Evolutionary conservation across 2,329 filamentous ascomycete genomes (phyloP), one percentile per base, ranked within the genome.

Genomic region (Pseudocercospora cruenta): DNA sequence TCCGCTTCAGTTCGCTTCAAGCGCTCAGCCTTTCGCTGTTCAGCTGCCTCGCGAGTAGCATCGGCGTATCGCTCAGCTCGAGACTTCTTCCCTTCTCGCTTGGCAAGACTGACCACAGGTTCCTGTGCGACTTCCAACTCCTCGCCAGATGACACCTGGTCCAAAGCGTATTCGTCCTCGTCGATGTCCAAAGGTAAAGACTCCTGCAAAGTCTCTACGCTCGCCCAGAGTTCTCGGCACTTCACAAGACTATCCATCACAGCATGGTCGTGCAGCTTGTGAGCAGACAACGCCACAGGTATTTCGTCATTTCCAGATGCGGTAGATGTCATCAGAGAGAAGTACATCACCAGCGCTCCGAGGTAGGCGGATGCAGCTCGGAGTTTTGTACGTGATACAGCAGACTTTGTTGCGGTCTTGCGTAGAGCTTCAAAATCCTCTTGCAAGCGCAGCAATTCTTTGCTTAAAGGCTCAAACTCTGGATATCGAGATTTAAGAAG

Each of bases 341-440:
- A 97, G 79, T 99, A 99, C 88, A 97, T 94, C 58, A 91, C 90
- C 71, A 99, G 84, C 1, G 92, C 86, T 51, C 91, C 93, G 24
- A 98, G 83, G 76, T 99, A 98, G 66, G 93, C 92, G 4, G 92
- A 90, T 45, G 96, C 83, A 10, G 94, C 88, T 78, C 92, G 89
- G 76, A 91, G 90, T 77, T 94, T 95, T 65, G 92, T 84, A 24
- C 71, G 65, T 1, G 70, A 68, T 24, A 72, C 67, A 7, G 69
- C 60, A 4, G 67, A 68, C 4, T 12, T 49, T 36, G 57, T 28
- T 28, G 67, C 67, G 14, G 55, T 57, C 31, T 69, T 49, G 6
- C 64, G 45, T 19, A 78, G 61, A 21, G 58, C 28, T 9, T 54
- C 59, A 51, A 75, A 70, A 4, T 62, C 60, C 0, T 72, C 71